phyloP scores from a whole-genome alignment of 768 basidiomycete species.

The Tylopilus rubrobrunneus region DNA sequence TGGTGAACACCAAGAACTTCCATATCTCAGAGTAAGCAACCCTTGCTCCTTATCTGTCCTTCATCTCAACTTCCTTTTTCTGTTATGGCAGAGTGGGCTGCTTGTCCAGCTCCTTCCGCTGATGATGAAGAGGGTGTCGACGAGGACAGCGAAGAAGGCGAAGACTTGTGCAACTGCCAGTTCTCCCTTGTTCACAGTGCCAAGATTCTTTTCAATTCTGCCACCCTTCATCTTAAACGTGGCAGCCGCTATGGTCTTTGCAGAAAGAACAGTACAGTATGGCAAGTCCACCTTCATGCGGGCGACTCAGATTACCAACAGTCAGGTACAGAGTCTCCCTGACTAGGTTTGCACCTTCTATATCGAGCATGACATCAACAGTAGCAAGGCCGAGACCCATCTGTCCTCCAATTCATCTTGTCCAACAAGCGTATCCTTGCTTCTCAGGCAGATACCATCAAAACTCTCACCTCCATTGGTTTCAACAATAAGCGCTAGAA shows the following conservation, averaged over 20 bases:
- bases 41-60: slow-evolving; percentile 72
- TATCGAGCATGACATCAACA: slow-evolving; percentile 99
- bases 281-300: slow-evolving; percentile 96
- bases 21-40: slow-evolving; percentile 84
- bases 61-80: slow-evolving; percentile 52
- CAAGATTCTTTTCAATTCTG: slow-evolving; percentile 96
- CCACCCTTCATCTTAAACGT: slow-evolving; percentile 94
- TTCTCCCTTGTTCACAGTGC: slow-evolving; percentile 99
- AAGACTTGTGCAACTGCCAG: slow-evolving; percentile 98
- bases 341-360: slow-evolving; percentile 98
- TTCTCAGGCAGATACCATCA: slow-evolving; percentile 61
- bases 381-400: slow-evolving; percentile 88
- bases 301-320: slow-evolving; percentile 88
- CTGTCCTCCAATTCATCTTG: slow-evolving; percentile 86
- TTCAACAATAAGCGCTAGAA: slow-evolving; percentile 86
- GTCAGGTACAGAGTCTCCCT: slow-evolving; percentile 98
- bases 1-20: slow-evolving; percentile 90
- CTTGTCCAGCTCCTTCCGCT: slow-evolving; percentile 81
- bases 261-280: slow-evolving; percentile 97
- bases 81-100: slow-evolving; percentile 80
- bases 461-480: slow-evolving; percentile 86
- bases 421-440: slow-evolving; percentile 80
- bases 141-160: slow-evolving; percentile 96
- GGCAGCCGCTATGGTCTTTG: slow-evolving; percentile 98
- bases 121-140: slow-evolving; percentile 62